A percentile compares a stretch with the other conserved stretches of the same genome.
Evolutionary conservation across 441 rosid species (phyloP).

Genomic region (Populus hybrid): DNA sequence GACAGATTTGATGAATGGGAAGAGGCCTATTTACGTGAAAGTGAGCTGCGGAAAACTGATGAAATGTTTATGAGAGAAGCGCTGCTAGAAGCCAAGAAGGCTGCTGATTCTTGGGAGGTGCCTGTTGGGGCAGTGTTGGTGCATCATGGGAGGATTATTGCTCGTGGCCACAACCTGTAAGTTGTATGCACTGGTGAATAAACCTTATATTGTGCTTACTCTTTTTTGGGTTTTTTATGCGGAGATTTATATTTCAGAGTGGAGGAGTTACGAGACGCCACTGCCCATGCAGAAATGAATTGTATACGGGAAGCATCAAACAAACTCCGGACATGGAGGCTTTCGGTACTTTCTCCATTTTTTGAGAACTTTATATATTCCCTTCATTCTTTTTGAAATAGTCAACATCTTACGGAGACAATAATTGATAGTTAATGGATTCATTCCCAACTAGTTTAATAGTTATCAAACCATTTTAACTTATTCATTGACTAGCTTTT

Average conservation of each 20-base stretch:
- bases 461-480: not conserved
- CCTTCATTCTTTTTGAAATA: not conserved
- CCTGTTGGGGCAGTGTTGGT: slow-evolving; percentile 97
- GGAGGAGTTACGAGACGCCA: slow-evolving; percentile 90
- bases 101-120: slow-evolving; percentile 97
- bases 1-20: slow-evolving; percentile 98
- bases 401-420: not conserved
- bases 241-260: slow-evolving; percentile 56
- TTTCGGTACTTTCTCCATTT: slow-evolving; percentile 50
- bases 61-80: slow-evolving; percentile 98
- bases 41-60: slow-evolving; percentile 66
- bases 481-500: not conserved
- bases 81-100: slow-evolving; percentile 84
- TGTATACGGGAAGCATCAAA: slow-evolving; percentile 93
- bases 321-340: slow-evolving; percentile 77
- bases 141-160: slow-evolving; percentile 80
- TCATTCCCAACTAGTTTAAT: not conserved
- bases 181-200: slow-evolving; percentile 27
- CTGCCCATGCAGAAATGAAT: slow-evolving; percentile 97
- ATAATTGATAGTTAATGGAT: not conserved
- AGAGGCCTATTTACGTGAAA: slow-evolving; percentile 72
- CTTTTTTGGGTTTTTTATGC: slow-evolving; percentile 15
- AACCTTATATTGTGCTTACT: slow-evolving; percentile 10
- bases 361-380: slow-evolving; percentile 1
- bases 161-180: slow-evolving; percentile 93